Conservation (phyloP, 129 eudicot species). For the Logfia minima region DNA sequence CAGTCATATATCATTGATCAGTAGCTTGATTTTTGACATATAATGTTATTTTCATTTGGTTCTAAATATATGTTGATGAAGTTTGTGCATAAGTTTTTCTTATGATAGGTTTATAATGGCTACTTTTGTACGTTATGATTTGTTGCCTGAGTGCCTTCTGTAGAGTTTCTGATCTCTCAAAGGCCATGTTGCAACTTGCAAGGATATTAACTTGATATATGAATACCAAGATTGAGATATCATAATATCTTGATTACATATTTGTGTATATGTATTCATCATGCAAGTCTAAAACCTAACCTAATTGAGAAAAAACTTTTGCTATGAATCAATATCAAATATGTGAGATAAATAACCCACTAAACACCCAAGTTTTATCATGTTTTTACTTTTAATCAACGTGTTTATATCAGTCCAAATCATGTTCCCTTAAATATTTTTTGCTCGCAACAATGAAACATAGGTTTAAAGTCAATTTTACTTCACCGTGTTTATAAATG, state of each 20-base stretch:
- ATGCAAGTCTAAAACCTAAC: neutral
- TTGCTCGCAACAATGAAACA: too few species aligned
- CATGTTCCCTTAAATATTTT: too few species aligned
- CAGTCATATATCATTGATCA: constrained; percentile 1
- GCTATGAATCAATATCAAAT: neutral
- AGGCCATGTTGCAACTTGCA: neutral
- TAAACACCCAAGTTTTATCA: neutral
- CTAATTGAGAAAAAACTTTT: neutral
- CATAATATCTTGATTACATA: neutral
- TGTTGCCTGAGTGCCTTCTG: neutral
- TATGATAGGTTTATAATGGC: neutral
- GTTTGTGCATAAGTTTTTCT: neutral
- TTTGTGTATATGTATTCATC: neutral
- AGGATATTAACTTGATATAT: neutral
- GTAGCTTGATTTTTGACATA: neutral
- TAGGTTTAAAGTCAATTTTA: too few species aligned
- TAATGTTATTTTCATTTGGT: neutral
- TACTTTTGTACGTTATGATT: neutral
- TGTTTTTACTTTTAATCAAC: neutral
- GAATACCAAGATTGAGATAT: neutral
- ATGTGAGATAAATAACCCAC: neutral
- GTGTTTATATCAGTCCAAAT: neutral
- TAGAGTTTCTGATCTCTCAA: neutral
- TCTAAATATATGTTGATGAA: neutral
- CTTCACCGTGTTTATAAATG: neutral